Percentiles rank a stretch among this genome's conserved stretches.
These are phyloP conservation scores for Naganishia onofrii DNA, from an alignment of 768 basidiomycete species.

Conservation along the genomic window DNA sequence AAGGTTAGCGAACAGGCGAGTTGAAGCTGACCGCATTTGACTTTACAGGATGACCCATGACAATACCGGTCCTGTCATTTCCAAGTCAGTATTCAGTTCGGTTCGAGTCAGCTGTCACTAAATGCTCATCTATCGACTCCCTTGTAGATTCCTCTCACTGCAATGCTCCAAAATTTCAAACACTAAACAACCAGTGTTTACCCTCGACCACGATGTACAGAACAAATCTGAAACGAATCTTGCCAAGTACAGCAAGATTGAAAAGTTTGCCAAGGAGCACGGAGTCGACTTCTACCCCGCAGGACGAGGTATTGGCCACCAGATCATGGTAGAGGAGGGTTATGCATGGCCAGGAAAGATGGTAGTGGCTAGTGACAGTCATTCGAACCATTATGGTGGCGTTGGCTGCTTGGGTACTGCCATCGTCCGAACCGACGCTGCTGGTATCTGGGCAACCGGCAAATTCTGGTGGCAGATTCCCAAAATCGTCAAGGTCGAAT, in stretches of 20 bases:
- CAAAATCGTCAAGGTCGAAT: conserved; percentile 89
- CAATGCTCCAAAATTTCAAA: conserved; percentile 80
- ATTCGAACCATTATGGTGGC: conserved; percentile 98
- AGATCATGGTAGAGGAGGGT: conserved; percentile 94
- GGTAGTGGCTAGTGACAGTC: conserved; percentile 93
- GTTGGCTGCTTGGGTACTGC: conserved; percentile 96
- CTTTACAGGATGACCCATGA: conserved; percentile 59
- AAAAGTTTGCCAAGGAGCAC: conserved; percentile 80
- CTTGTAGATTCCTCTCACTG: conserved; percentile 81
- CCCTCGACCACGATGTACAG: conserved; percentile 96
- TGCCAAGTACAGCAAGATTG: conserved; percentile 85
- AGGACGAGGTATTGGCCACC: conserved; percentile 95
- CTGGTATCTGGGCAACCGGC: conserved; percentile 91
- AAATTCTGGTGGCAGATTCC: conserved; percentile 99
- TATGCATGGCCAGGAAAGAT: conserved; percentile 95
- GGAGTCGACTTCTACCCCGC: conserved; percentile 94
- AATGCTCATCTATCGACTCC: background rate
- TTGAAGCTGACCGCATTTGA: conserved; percentile 7
- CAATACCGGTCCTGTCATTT: conserved; percentile 96
- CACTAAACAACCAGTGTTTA: conserved; percentile 84
- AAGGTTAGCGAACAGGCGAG: background rate
- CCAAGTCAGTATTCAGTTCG: conserved; percentile 65
- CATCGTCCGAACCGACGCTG: conserved; percentile 71
- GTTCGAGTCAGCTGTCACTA: background rate
- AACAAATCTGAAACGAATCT: conserved; percentile 88